Evolutionary conservation across 352 stramenopile species (phyloP), one percentile per base, ranked within the genome.

Genomic region (Globisporangium yorkense): DNA sequence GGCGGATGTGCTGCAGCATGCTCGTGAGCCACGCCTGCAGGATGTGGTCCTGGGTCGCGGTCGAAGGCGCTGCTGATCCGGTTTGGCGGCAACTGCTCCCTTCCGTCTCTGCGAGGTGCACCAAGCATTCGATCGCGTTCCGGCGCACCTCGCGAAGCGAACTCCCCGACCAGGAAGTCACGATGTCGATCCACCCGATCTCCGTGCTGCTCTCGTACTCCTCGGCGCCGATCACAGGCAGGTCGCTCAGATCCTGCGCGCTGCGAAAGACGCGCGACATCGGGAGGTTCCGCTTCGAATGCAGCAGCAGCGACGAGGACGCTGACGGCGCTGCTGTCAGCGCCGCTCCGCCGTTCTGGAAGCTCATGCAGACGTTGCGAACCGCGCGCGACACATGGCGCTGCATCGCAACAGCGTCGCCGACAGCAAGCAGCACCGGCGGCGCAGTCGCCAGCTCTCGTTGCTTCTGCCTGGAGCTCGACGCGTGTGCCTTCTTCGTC

Each of bases 151-250:
- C 63, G 5, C 67, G 67, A 21, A 85, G 62, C 21, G 70, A 48
- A 39, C 74, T 91, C n/a, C 70, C 67, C 13, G 71, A 83, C 85
- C 85, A 94, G 37, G 74, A 55, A 1, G 82, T 92, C 31, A 92
- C 52, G 29, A 94, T 89, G 51, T 94, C 85, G 29, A 88, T 72
- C 85, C 85, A 94, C 0, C 85, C 85, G 47, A 89, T 80, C 57
- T 92, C 74, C 12, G 76, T 89, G 43, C 56, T 84, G 21, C 75
- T 65, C 44, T 94, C 83, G 59, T 88, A 89, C 41, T 94, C 85
- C 49, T 87, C 83, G 35, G 80, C 83, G 9, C 80, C 83, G 13
- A 87, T 57, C 3, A 92, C 72, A 3, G 83, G 83, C 18, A 92
- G 64, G 54, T 88, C 83, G 27, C 71, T 87, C 39, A 92, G 50